Percentiles rank a stretch among this genome's conserved stretches.
Evolutionary conservation across 108 stramenopile genomes (phyloP).

Genomic region (Aureococcus anophagefferens): DNA sequence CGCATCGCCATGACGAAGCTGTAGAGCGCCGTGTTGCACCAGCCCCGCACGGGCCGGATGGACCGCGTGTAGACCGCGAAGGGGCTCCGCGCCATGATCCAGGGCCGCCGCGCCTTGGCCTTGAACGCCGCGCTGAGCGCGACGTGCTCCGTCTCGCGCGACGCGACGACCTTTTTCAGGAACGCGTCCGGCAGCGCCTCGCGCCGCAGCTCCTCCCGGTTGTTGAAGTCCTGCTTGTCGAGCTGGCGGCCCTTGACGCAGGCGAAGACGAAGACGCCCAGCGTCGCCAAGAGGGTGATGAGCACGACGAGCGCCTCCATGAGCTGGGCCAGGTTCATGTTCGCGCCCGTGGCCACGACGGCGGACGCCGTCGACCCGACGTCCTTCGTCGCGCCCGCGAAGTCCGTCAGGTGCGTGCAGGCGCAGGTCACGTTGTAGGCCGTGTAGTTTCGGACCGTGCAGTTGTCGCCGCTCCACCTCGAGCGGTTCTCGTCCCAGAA

Average conservation of each 20-base stretch:
- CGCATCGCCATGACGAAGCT: neutral
- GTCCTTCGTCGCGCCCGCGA: neutral
- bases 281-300: neutral
- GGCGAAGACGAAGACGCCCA: neutral
- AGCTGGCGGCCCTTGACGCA: neutral
- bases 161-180: no score
- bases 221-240: neutral
- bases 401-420: neutral
- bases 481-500: neutral
- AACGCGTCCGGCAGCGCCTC: no score
- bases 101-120: no score
- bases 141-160: no score
- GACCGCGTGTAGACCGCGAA: no score
- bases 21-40: no score
- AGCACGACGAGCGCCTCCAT: neutral
- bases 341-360: neutral
- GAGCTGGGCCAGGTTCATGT: neutral
- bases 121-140: no score
- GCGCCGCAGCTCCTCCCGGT: no score
- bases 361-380: neutral
- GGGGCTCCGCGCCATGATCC: no score
- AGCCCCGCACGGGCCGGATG: no score
- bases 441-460: neutral
- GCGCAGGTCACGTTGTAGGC: neutral
- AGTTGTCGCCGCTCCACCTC: neutral